Base-by-base conservation (phyloP, 805 yeast genomes). In the Cyberlindnera nakhonratchasimensis region DNA sequence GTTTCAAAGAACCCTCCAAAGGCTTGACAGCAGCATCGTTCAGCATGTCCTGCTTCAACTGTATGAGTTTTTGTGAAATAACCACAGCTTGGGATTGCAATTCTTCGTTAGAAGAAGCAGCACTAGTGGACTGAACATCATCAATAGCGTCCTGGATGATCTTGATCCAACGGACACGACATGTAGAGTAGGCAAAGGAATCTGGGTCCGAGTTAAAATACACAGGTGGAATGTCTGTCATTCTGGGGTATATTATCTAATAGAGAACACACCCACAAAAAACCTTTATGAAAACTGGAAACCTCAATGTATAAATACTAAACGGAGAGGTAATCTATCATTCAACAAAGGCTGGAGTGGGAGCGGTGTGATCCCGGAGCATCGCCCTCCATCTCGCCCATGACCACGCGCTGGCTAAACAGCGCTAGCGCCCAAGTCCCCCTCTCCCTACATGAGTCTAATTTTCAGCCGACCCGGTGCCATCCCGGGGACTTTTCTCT, bases 171-270 rank as follows among this genome's bases (percentile, higher is more conserved):
- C 99, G 80, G 28, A 71, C 69, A 48, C 77, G 72, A 9, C 86
- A 84, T 0, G 98, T 89, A 26, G 77, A 70, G 58, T 75, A 80
- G 9, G 96, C 98, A 61, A 93, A 93, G 3, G 96, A 86, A 44
- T 72, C 74, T 29, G 70, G 63, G 56, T 88, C 95, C 59, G 74
- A 74, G 62, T 84, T 86, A 58, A 64, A 70, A 60, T 82, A 86
- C 22, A 64, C 65, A 34, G 50, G 56, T 11, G 71, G 67, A 14
- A 59, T 42, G 20, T 17, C 21, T 26, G 45, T 11, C 40, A 42
- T 37, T 30, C 9, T 33, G 20, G 7, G 9, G 20, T 31, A 8
- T 24, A 6, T 16, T 29, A 8, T 16, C 7, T 17, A 18, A 24
- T 5, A 28, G 16, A 28, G 30, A 26, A 10, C 8, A 12, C 8